Base-by-base conservation (phyloP, 164 flowering plant species). In the Kalanchoe fedtschenkoi region DNA sequence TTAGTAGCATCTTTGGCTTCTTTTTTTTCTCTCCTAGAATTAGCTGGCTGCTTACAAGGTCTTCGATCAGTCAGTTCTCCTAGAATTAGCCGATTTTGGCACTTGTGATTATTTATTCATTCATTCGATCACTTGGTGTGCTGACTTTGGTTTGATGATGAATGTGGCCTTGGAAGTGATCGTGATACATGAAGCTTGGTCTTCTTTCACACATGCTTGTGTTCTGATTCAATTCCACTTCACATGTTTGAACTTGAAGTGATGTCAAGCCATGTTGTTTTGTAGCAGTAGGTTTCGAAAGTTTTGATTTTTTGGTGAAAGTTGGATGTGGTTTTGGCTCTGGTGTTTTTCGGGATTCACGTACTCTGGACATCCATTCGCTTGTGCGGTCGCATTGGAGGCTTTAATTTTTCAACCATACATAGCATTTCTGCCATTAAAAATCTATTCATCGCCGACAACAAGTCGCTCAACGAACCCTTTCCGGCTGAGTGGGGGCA, bases 401-500 rank as follows among this genome's bases (percentile, higher is more conserved):
- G 74, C 99, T 28, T n/a, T n/a, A n/a, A n/a, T n/a, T n/a, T n/a
- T n/a, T n/a, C n/a, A n/a, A n/a, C n/a, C n/a, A n/a, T n/a, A n/a
- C n/a, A n/a, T n/a, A n/a, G n/a, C n/a, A n/a, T n/a, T n/a, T n/a
- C n/a, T n/a, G n/a, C n/a, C n/a, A n/a, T n/a, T n/a, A n/a, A n/a
- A n/a, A n/a, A n/a, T n/a, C n/a, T n/a, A n/a, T n/a, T n/a, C n/a
- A n/a, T 93, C 65, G 65, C 83, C 1, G 86, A 93, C 75, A 93
- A 90, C 66, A 93, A 90, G 76, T 93, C 97, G 11, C 99, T 97
- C 17, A 85, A 80, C 72, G 89, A 88, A 73, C 74, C 76, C 5
- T 93, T 90, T 65, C 99, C 99, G 76, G 70, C 97, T 51, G 89
- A 85, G 76, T 93, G 99, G 99, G n/a, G 96, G 99, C 69, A 85